Conservation (phyloP, 2,329 filamentous ascomycete genomes). For the Pleomassaria siparia region DNA sequence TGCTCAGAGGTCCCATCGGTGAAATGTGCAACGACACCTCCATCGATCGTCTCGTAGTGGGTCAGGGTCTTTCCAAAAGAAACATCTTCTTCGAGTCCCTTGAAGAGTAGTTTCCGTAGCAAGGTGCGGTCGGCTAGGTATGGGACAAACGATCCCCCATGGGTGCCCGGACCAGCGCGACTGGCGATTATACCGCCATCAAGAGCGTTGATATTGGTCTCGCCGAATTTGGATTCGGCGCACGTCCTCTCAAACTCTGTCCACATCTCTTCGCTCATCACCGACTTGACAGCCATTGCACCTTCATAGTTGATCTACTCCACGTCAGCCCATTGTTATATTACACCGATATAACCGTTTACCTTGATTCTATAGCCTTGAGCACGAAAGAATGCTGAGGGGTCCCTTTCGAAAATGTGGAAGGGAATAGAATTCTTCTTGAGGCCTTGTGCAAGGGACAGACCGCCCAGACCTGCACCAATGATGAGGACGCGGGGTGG, state of each 20-base stretch:
- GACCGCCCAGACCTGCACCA: slow-evolving; percentile 19
- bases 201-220: slow-evolving; percentile 13
- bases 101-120: slow-evolving; percentile 6
- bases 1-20: slow-evolving; percentile 6
- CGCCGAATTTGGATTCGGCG: slow-evolving; percentile 10
- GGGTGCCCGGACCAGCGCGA: slow-evolving; percentile 9
- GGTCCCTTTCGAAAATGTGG: slow-evolving; percentile 19
- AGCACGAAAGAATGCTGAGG: slow-evolving; percentile 5
- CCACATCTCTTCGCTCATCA: slow-evolving; percentile 9
- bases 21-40: slow-evolving; percentile 10
- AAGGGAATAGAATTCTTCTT: slow-evolving; percentile 15
- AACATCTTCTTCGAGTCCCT: slow-evolving; percentile 6
- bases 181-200: slow-evolving; percentile 8
- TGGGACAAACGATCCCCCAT: slow-evolving; percentile 6
- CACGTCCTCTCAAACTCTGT: slow-evolving; percentile 12
- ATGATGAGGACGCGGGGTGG: slow-evolving; percentile 16
- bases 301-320: slow-evolving; percentile 10
- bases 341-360: background rate
- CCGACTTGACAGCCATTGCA: slow-evolving; percentile 4
- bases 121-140: slow-evolving; percentile 10
- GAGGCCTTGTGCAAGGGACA: slow-evolving; percentile 19
- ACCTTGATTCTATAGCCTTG: slow-evolving; percentile 16
- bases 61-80: slow-evolving; percentile 9
- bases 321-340: background rate
- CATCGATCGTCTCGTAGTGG: slow-evolving; percentile 9